Evolutionary conservation across 352 stramenopile genomes (phyloP).

Genomic region (Globisporangium nodosum): DNA sequence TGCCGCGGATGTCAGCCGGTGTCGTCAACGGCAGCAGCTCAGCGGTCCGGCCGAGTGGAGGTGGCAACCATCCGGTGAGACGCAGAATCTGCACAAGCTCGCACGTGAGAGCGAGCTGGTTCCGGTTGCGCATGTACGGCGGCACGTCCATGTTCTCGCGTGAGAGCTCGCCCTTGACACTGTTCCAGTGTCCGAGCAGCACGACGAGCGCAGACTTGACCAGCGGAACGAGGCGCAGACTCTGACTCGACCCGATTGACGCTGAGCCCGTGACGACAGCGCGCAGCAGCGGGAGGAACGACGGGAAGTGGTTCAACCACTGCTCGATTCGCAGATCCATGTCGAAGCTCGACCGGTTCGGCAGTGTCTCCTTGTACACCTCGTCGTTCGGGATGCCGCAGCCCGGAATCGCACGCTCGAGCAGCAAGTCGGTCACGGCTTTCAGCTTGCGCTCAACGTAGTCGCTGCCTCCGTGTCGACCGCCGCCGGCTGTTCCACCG

Average conservation of each 20-base stretch:
- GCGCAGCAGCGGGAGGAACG: constrained; percentile 58
- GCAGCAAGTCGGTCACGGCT: constrained; percentile 54
- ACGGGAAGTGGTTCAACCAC: constrained; percentile 79
- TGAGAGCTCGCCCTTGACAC: constrained; percentile 59
- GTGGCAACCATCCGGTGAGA: constrained; percentile 52
- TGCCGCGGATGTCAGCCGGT: constrained; percentile 60
- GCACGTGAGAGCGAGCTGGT: constrained; percentile 62
- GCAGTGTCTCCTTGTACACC: constrained; percentile 76
- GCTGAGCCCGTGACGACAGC: constrained; percentile 30
- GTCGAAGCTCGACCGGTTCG: constrained; percentile 79
- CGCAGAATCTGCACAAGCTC: constrained; percentile 59
- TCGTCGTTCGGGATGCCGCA: constrained; percentile 76
- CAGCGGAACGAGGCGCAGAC: constrained; percentile 56
- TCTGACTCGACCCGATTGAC: constrained; percentile 32
- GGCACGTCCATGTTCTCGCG: constrained; percentile 68
- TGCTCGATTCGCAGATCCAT: constrained; percentile 78
- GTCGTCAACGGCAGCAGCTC: constrained; percentile 67
- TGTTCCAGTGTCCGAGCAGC: constrained; percentile 78
- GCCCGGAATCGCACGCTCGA: constrained; percentile 71
- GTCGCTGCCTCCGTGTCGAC: constrained; percentile 1
- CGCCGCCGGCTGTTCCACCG: not conserved
- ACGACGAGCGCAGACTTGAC: constrained; percentile 75
- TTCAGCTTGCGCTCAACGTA: constrained; percentile 42
- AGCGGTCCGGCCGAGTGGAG: constrained; percentile 36
- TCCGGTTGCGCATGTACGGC: constrained; percentile 75